Base-by-base conservation (phyloP, 1,139 yeast genomes). In the Yamadazyma spencermartinsiae region DNA sequence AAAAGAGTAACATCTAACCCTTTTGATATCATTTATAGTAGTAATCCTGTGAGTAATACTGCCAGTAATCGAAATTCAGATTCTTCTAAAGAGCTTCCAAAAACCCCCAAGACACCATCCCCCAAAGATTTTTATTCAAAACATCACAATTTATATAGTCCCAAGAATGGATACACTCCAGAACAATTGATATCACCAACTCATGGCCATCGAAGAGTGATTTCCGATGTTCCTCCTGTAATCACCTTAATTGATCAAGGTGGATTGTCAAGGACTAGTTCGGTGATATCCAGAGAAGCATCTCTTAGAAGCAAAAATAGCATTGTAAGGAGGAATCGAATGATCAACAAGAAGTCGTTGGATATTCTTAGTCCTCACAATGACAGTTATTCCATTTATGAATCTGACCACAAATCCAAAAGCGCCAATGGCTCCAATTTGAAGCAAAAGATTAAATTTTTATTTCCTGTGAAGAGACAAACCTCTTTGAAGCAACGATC, bases 391-490 rank as follows among this genome's bases (percentile, higher is more conserved):
- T 41, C 46, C 4, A 42, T 35, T 13, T 41, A 35, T 15, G 42
- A 36, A 4, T 30, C 45, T 5, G 43, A 40, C 2, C 17, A 39
- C 18, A 37, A 38, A 2, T 19, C 37, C 17, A 36, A 38, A 20
- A 28, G 31, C 11, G n/a, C 34, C 13, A 11, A 12, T n/a, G 17
- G 11, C 11, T 20, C 27, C 17, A 32, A 35, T 21, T 12, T 27
- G 9, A 25, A 12, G 4, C 28, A 30, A 19, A 42, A 31, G 18
- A 17, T 49, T 2, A 41, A 44, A 31, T 66, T 61, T 35, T 40
- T 55, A 8, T 70, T 69, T 43, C 74, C 74, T 2, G 72, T 68
- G 2, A 58, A 51, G 35, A 46, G 74, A 29, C 58, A 57, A 32
- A 60, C 60, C 4, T 68, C 75, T 0, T 58, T 68, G 36, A 67